Evolutionary conservation across 1,284 basidiomycete genomes (phyloP), one percentile per base, ranked within the genome.

Genomic region (Cystobasidium sp.): DNA sequence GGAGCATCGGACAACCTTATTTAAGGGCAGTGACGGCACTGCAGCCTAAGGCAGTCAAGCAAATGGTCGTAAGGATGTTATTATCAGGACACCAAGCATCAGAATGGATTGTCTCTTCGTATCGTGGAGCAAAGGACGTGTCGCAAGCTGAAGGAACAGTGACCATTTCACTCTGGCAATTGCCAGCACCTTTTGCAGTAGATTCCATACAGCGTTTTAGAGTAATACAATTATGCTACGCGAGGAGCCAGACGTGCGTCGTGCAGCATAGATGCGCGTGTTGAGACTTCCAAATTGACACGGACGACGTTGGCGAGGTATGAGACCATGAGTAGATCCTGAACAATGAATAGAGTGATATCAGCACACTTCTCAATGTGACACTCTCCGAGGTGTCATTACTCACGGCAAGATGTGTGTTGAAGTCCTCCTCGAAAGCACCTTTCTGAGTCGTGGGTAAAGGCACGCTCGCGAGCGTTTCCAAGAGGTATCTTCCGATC

Each of bases 241-340:
- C 69, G 69, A 20, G 69, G 69, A 37, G 69, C 69, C 12, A 71
- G 22, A 41, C 69, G 58, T 8, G 69, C 69, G 55, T 71, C 69
- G 39, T 71, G 58, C 6, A 71, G 59, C 69, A 71, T 71, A 41
- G 58, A 63, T 24, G 69, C 69, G 49, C 69, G 58, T 22, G 69
- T 55, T 20, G 59, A 58, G 46, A 71, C 69, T 55, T 71, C 69
- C 31, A 71, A 41, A 20, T 71, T 71, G 49, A 71, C 69, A 18
- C 59, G 58, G 69, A 98, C 91, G 77, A 99, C 87, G 83, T 94
- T 97, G 59, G 94, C 91, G 78, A 99, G 87, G 85, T 98, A 99
- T 56, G 93, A 92, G 71, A 98, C 89, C 88, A 81, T 81, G 55
- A 81, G 76, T 9, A 81, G 77, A 62, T 80, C 80, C 77, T 78